Evolutionary conservation across 495 filamentous ascomycete species (phyloP), one percentile per base, ranked within the genome.

Genomic region (Neurospora tetraspora): DNA sequence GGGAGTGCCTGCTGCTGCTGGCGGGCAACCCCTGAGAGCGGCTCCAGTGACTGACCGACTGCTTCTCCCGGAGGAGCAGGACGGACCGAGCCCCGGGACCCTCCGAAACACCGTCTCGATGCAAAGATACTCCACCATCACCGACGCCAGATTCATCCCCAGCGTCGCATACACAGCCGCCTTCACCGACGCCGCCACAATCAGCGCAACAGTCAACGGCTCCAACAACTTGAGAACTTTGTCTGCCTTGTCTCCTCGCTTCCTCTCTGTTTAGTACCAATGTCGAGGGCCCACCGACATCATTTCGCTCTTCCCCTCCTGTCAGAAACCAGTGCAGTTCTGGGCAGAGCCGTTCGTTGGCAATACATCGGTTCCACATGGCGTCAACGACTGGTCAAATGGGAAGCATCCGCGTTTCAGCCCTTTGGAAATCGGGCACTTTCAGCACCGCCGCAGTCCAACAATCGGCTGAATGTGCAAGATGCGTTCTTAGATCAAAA

Each of bases 221-320:
- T 86, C 90, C 9, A 89, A 47, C 8, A 93, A 85, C 77, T 93
- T 93, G 83, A 38, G 7, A 38, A 38, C 37, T 40, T 40, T 40
- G 39, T 40, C 39, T 40, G 47, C 47, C 20, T 31, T 31, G 31
- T 31, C 31, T 31, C 31, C 31, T 31, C 31, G 31, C 31, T 31
- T 31, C 31, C 31, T 31, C 31, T 31, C 31, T 31, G 31, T 31
- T 31, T 31, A 31, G 31, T 47, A 47, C 42, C 42, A 45, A 45
- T 1, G 3, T 20, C 1, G 8, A 45, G 18, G 18, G n/a, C 8
- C 43, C 43, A 20, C n/a, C 43, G 43, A n/a, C 43, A 42, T 20
- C 4, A 23, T 23, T 53, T 27, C 47, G 47, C 47, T 14, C 47
- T 14, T 59, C 20, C 5, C 11, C 2, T 14, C 20, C 18, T n/a